Evolutionary conservation across 176 grass and related monocot genomes (phyloP).

Genomic region (Rhipidocladum racemiflorum): DNA sequence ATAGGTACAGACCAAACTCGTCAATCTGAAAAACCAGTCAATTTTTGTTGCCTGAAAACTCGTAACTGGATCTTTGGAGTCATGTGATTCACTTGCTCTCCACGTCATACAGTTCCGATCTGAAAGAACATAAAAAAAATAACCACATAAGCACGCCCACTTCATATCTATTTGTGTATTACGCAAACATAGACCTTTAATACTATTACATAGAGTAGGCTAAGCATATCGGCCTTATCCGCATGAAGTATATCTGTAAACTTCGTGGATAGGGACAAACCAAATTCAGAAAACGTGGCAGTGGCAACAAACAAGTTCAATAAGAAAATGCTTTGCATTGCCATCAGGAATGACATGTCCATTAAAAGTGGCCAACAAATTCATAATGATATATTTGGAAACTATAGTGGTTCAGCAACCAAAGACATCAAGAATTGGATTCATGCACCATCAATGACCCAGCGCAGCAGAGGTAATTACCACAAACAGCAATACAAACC

Average conservation of each 20-base stretch:
- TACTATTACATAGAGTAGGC: background rate
- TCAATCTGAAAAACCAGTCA: slow-evolving; percentile 14
- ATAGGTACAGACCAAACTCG: slow-evolving; percentile 8
- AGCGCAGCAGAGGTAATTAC: background rate
- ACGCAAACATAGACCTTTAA: background rate
- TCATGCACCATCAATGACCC: background rate
- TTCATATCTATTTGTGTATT: background rate
- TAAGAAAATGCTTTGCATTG: background rate
- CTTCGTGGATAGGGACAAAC: slow-evolving; percentile 2
- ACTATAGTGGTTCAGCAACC: background rate
- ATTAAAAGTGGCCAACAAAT: background rate
- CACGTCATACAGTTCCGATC: slow-evolving; percentile 52
- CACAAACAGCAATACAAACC: background rate
- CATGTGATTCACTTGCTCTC: slow-evolving; percentile 49
- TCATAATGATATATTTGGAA: background rate
- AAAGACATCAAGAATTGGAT: background rate
- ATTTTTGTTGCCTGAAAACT: background rate
- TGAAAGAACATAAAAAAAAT: slow-evolving; percentile 36
- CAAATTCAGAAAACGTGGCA: background rate
- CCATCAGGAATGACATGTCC: background rate
- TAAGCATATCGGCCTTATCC: background rate
- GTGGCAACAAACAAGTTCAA: background rate
- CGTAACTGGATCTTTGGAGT: background rate
- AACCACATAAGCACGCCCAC: slow-evolving; percentile 1
- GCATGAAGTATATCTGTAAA: background rate